A percentile compares a stretch with the other conserved stretches of the same genome.
Conservation (phyloP, 2,329 filamentous ascomycete species). For the Apiospora rasikravindrae region DNA sequence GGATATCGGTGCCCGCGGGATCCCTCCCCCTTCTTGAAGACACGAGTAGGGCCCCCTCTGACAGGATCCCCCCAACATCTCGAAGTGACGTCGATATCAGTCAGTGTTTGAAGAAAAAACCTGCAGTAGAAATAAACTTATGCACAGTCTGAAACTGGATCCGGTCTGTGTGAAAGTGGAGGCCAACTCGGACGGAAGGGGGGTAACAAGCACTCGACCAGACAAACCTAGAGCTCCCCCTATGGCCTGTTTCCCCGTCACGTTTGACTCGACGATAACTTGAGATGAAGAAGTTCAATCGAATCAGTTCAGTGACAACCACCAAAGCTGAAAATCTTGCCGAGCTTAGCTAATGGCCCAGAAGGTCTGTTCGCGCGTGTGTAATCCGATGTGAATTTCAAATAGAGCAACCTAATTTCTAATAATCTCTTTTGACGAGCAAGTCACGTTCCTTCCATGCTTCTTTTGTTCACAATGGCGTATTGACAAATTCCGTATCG, state of each 20-base stretch:
- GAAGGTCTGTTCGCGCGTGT: background rate
- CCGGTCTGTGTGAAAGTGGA: background rate
- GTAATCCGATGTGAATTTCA: background rate
- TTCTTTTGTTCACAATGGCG: background rate
- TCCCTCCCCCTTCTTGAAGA: no score
- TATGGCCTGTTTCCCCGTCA: background rate
- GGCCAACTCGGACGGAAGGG: background rate
- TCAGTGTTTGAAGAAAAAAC: background rate
- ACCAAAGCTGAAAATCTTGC: background rate
- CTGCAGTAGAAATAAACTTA: background rate
- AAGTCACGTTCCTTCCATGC: background rate
- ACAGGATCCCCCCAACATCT: background rate
- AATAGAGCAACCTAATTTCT: background rate
- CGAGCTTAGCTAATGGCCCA: background rate
- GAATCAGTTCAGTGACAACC: background rate
- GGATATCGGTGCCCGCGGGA: no score
- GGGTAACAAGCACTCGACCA: background rate
- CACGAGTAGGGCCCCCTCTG: background rate
- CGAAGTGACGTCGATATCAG: background rate
- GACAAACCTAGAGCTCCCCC: background rate
- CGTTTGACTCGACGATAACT: background rate
- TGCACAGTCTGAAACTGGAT: background rate
- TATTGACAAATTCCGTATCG: background rate
- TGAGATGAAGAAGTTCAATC: background rate
- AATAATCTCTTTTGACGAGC: no score